Conservation (phyloP, 2,329 filamentous ascomycete genomes). For the Chrysoporthe austroafricana region DNA sequence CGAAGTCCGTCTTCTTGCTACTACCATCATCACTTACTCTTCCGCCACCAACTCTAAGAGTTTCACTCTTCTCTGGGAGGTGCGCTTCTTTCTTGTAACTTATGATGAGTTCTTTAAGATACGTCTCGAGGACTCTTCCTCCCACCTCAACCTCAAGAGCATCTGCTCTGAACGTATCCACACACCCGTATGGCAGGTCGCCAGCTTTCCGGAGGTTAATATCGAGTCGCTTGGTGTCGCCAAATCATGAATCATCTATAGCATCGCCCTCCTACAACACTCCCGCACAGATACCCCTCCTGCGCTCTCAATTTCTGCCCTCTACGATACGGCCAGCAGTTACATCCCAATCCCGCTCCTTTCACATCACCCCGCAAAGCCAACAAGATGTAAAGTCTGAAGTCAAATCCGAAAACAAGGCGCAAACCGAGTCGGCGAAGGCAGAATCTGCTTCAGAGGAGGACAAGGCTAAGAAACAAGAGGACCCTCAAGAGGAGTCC, state of each 20-base stretch:
- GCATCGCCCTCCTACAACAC: slow-evolving; percentile 35
- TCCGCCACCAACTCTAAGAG: slow-evolving; percentile 14
- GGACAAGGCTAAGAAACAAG: slow-evolving; percentile 42
- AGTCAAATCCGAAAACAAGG: slow-evolving; percentile 40
- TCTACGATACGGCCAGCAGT: slow-evolving; percentile 44
- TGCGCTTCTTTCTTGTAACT: slow-evolving; percentile 32
- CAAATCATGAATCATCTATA: slow-evolving; percentile 36
- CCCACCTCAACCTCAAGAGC: slow-evolving; percentile 47
- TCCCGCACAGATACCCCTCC: slow-evolving; percentile 40
- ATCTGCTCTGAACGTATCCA: slow-evolving; percentile 40
- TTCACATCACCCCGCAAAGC: slow-evolving; percentile 43
- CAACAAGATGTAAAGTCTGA: slow-evolving; percentile 40
- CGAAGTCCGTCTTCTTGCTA: slow-evolving; percentile 13
- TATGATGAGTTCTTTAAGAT: slow-evolving; percentile 52
- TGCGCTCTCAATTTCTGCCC: slow-evolving; percentile 53
- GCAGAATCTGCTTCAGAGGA: slow-evolving; percentile 39
- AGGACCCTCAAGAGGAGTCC: slow-evolving; percentile 49
- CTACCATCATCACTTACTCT: slow-evolving; percentile 6
- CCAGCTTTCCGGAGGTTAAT: slow-evolving; percentile 54
- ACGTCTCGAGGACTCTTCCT: slow-evolving; percentile 47
- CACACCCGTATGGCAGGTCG: slow-evolving; percentile 47
- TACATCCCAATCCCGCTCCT: slow-evolving; percentile 36
- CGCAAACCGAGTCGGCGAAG: slow-evolving; percentile 42
- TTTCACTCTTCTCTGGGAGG: slow-evolving; percentile 30
- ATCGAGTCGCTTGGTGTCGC: slow-evolving; percentile 34